Percentiles rank a stretch among this genome's conserved stretches.
phyloP scores from a whole-genome alignment of 192 early-diverging fungal species.

The Backusella sp. region DNA sequence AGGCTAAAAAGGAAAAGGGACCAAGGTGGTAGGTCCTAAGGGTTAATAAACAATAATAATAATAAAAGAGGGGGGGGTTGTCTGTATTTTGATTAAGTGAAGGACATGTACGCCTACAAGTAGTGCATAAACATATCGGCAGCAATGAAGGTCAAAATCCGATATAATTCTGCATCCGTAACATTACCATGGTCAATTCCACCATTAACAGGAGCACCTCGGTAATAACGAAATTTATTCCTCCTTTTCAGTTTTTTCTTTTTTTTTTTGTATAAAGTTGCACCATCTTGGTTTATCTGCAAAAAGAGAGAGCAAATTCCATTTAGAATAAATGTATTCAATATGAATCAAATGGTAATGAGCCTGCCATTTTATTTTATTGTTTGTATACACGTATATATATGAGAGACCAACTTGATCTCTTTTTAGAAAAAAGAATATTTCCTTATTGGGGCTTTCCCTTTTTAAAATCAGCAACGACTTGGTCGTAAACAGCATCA shows the following conservation, averaged over 20 bases:
- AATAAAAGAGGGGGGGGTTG: background rate
- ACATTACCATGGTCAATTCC: background rate
- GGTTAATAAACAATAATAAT: background rate
- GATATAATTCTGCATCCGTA: background rate
- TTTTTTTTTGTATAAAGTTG: no score
- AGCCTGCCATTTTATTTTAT: background rate
- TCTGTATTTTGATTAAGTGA: background rate
- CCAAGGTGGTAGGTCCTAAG: no score
- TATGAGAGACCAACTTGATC: background rate
- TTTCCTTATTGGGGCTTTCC: conserved; percentile 10
- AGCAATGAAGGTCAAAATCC: background rate
- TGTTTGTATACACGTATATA: background rate
- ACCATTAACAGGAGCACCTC: background rate
- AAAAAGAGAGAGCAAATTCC: no score
- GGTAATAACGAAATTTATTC: background rate
- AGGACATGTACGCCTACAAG: background rate
- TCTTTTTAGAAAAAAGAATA: background rate
- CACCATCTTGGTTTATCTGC: no score
- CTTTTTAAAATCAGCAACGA: conserved; percentile 39
- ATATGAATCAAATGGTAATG: background rate
- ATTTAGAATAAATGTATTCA: background rate
- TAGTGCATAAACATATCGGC: background rate
- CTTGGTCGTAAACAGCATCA: conserved; percentile 40
- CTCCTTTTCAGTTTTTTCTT: background rate
- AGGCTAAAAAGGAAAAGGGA: background rate